Conservation (phyloP, 2,329 filamentous ascomycete species). For the Chaetothyriales sp. region DNA sequence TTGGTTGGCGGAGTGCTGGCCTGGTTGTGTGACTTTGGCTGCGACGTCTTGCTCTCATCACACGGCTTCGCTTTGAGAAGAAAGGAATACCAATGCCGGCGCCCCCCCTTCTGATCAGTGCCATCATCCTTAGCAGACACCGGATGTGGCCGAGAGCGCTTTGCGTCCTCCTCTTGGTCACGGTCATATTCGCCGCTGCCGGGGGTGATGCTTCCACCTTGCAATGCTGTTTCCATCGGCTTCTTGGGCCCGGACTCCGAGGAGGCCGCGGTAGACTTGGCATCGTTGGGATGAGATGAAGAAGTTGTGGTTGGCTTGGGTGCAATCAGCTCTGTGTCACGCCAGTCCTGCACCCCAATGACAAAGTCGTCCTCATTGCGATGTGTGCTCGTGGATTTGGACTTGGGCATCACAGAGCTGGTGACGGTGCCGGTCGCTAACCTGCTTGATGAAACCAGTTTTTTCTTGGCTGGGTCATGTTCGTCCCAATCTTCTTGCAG, state of each 20-base stretch:
- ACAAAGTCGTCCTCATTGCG: conserved; percentile 46
- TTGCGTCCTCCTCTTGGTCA: conserved; percentile 13
- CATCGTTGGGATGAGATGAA: conserved; percentile 6
- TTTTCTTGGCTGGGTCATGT: conserved; percentile 21
- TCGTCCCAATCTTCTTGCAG: conserved; percentile 50
- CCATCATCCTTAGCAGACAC: background rate
- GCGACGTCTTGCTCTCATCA: background rate
- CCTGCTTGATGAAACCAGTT: conserved; percentile 8
- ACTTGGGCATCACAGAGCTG: conserved; percentile 16
- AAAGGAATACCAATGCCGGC: background rate
- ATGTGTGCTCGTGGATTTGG: conserved; percentile 17
- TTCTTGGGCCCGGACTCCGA: conserved; percentile 15
- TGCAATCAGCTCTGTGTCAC: conserved; percentile 57
- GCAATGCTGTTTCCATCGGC: conserved; percentile 27
- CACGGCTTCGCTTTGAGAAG: background rate
- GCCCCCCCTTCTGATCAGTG: background rate
- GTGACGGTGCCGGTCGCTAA: conserved; percentile 1
- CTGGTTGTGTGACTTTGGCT: background rate
- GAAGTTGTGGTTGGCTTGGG: conserved; percentile 17
- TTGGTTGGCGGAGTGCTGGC: background rate
- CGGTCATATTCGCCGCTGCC: conserved; percentile 55
- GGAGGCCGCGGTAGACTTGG: conserved; percentile 7
- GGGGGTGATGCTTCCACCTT: conserved; percentile 54
- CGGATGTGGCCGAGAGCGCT: conserved; percentile 3
- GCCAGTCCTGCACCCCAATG: conserved; percentile 77